Base-by-base conservation (phyloP, 1,139 yeast species). In the Candida gigantensis region DNA sequence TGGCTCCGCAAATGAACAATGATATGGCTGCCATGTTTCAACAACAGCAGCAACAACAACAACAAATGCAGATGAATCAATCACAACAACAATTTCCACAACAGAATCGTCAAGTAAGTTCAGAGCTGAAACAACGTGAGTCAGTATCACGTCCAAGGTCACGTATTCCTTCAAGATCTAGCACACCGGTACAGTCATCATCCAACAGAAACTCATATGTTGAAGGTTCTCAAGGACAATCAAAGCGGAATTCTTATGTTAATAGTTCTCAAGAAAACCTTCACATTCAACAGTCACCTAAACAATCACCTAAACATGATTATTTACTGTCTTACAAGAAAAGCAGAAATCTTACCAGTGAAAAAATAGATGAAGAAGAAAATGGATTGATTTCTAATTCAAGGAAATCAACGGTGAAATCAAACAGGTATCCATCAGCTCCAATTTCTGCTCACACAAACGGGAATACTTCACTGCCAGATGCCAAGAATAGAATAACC, bases 351-450 rank as follows among this genome's bases (percentile, higher is more conserved):
- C 12, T 33, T 8, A 20, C 28, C 9, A 30, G 19, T 19, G 40
- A 41, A 7, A 28, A 29, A 7, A 36, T 30, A 11, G 25, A 28
- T 18, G 44, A 44, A 14, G 23, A 29, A 9, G 51, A 50, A 16
- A 56, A 52, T 38, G 55, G 48, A 31, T 50, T 66, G 32, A 42
- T 65, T 28, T 47, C 53, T 21, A 58, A 57, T 31, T 57, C 71
- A 9, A 54, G 74, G 43, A 56, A 49, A 30, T 57, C 66, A 11
- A 61, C 68, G 5, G 45, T 65, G 24, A 65, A 59, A 45, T 60
- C 71, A 5, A 66, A 53, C 39, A 53, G 74, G 35, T 64, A 53
- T 35, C 60, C 72, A 6, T 66, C 73, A 13, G 65, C 62, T 6
- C 74, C 75, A 4, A 42, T 44, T 16, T 30, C 34, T 37, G 25